Evolutionary conservation across 805 yeast species (phyloP).

Genomic region (Alloascoidea hylecoeti): DNA sequence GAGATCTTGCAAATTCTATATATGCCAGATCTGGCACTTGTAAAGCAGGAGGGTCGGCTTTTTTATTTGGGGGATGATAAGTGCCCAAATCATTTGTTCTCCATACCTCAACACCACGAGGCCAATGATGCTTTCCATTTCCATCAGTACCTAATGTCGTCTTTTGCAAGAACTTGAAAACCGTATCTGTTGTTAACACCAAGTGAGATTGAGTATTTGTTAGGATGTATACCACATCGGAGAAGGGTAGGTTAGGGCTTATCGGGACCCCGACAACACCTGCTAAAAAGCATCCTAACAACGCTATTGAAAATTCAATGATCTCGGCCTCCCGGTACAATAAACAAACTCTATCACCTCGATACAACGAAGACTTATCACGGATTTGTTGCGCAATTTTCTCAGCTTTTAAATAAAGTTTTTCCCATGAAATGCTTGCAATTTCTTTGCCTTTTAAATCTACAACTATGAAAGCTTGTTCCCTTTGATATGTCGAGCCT

Average conservation of each 20-base stretch:
- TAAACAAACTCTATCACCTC: constrained; percentile 74
- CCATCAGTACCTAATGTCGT: constrained; percentile 24
- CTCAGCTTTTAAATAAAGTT: constrained; percentile 67
- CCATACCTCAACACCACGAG: constrained; percentile 61
- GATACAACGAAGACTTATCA: constrained; percentile 56
- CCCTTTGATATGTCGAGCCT: constrained; percentile 48
- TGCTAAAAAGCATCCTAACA: constrained; percentile 85
- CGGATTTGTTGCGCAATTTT: constrained; percentile 76
- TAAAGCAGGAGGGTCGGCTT: constrained; percentile 44
- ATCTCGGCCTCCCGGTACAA: constrained; percentile 77
- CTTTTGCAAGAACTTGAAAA: constrained; percentile 61
- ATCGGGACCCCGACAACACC: constrained; percentile 94
- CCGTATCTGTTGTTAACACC: constrained; percentile 70
- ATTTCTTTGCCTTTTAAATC: constrained; percentile 76
- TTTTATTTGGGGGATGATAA: constrained; percentile 40
- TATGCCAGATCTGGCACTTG: constrained; percentile 81
- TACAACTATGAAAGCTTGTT: constrained; percentile 56
- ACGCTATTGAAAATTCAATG: constrained; percentile 72
- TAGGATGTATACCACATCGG: constrained; percentile 61
- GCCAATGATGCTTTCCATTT: constrained; percentile 39
- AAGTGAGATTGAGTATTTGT: constrained; percentile 62
- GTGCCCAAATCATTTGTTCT: constrained; percentile 80
- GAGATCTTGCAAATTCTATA: constrained; percentile 82
- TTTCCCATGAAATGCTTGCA: constrained; percentile 76
- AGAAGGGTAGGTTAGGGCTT: constrained; percentile 53